phyloP scores from a whole-genome alignment of 768 basidiomycete genomes.

The Russula emetica region DNA sequence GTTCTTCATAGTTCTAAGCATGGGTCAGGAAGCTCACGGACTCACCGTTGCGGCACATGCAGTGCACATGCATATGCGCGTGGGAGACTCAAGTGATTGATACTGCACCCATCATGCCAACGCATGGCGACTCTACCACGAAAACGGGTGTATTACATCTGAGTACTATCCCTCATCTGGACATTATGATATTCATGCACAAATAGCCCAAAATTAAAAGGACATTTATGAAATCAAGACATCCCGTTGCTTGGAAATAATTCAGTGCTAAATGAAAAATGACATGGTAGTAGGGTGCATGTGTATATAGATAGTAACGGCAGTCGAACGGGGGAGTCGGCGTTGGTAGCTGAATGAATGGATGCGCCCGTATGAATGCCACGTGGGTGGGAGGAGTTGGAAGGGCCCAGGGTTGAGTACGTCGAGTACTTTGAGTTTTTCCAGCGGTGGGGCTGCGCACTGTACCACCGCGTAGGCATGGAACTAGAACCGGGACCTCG shows the following conservation, averaged over 20 bases:
- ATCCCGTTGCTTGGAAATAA: not conserved
- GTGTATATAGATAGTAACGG: not conserved
- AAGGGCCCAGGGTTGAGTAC: not conserved
- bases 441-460: not conserved
- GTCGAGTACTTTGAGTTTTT: not conserved
- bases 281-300: not conserved
- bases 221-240: not conserved
- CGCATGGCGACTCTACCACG: not conserved
- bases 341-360: not conserved
- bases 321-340: not conserved
- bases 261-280: not conserved
- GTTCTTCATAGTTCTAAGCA: conserved; percentile 22
- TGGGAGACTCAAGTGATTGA: not conserved
- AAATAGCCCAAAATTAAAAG: not conserved
- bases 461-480: not conserved
- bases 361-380: not conserved
- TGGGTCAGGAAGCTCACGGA: conserved; percentile 24
- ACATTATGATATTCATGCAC: not conserved
- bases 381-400: conserved; percentile 1
- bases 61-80: not conserved
- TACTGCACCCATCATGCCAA: not conserved
- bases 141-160: not conserved
- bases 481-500: conserved; percentile 23
- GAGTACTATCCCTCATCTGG: not conserved
- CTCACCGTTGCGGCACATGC: not conserved